These are phyloP conservation scores for Xylaria sp. DNA, from an alignment of 2,329 filamentous ascomycete species.

Conservation along the genomic window DNA sequence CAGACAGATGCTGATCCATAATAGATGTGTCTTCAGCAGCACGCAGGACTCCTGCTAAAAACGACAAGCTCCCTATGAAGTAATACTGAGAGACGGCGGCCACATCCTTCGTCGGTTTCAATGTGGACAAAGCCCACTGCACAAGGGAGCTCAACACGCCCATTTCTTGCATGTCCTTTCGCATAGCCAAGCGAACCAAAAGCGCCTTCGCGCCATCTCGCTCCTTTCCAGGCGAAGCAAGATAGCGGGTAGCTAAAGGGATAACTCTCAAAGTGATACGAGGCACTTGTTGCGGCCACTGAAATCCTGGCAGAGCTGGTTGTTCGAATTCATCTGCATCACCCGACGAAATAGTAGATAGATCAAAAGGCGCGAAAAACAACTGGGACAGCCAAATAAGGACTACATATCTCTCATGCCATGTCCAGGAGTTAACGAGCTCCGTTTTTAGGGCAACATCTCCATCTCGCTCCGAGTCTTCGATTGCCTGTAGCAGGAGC, in stretches of 20 bases:
- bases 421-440: slow-evolving; percentile 64
- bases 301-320: slow-evolving; percentile 60
- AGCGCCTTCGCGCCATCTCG: slow-evolving; percentile 87
- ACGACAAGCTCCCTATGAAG: slow-evolving; percentile 81
- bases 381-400: slow-evolving; percentile 89
- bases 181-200: slow-evolving; percentile 82
- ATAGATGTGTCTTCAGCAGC: slow-evolving; percentile 78
- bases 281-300: slow-evolving; percentile 71
- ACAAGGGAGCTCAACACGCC: slow-evolving; percentile 76
- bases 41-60: slow-evolving; percentile 78
- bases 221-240: slow-evolving; percentile 84
- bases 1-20: slow-evolving; percentile 72
- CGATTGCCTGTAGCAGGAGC: slow-evolving; percentile 78
- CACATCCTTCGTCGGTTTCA: slow-evolving; percentile 60
- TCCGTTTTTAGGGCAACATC: slow-evolving; percentile 31
- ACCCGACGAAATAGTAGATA: slow-evolving; percentile 81
- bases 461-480: slow-evolving; percentile 62
- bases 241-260: slow-evolving; percentile 75
- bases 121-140: slow-evolving; percentile 73
- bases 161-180: slow-evolving; percentile 86
- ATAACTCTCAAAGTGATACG: slow-evolving; percentile 77
- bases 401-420: slow-evolving; percentile 90
- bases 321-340: slow-evolving; percentile 60
- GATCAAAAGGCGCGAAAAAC: slow-evolving; percentile 87
- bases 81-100: slow-evolving; percentile 71